These are phyloP conservation scores for Cicer cuneatum DNA, from an alignment of 306 rosid species.

Conservation along the genomic window DNA sequence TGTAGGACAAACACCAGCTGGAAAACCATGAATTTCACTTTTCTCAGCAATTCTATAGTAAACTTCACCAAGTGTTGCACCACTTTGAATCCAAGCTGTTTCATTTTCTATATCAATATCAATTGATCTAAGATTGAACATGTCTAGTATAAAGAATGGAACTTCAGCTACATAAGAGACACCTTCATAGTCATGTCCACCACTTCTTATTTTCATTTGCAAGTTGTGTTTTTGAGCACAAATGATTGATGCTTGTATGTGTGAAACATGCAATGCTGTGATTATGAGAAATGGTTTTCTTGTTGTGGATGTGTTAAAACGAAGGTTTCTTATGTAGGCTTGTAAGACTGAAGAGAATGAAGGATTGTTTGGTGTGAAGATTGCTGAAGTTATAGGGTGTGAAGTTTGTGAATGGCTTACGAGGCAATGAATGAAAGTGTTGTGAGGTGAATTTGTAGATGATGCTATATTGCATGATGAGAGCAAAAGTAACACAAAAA, in stretches of 20 bases:
- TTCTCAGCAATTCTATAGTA: conserved; percentile 53
- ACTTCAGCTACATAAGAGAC: conserved; percentile 48
- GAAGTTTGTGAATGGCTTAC: conserved; percentile 38
- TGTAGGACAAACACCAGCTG: conserved; percentile 62
- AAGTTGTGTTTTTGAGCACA: conserved; percentile 50
- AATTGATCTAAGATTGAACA: conserved; percentile 61
- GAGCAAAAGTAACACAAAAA: conserved; percentile 8
- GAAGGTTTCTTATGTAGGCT: conserved; percentile 60
- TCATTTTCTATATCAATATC: conserved; percentile 37
- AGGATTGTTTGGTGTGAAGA: conserved; percentile 45
- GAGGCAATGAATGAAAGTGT: conserved; percentile 49
- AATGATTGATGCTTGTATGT: conserved; percentile 50
- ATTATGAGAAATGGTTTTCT: conserved; percentile 55
- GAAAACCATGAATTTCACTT: conserved; percentile 55
- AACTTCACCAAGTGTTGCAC: conserved; percentile 64
- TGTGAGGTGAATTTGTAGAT: conserved; percentile 9
- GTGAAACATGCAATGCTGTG: conserved; percentile 55
- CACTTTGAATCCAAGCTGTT: conserved; percentile 56
- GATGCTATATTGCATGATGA: background rate
- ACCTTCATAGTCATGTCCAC: conserved; percentile 70
- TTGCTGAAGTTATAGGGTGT: conserved; percentile 47
- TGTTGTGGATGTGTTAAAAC: conserved; percentile 61
- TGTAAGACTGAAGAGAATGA: conserved; percentile 53
- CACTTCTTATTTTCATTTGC: conserved; percentile 60
- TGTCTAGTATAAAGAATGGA: conserved; percentile 61